Conservation (phyloP, 139 green algal species). For the Monoraphidium neglectum region DNA sequence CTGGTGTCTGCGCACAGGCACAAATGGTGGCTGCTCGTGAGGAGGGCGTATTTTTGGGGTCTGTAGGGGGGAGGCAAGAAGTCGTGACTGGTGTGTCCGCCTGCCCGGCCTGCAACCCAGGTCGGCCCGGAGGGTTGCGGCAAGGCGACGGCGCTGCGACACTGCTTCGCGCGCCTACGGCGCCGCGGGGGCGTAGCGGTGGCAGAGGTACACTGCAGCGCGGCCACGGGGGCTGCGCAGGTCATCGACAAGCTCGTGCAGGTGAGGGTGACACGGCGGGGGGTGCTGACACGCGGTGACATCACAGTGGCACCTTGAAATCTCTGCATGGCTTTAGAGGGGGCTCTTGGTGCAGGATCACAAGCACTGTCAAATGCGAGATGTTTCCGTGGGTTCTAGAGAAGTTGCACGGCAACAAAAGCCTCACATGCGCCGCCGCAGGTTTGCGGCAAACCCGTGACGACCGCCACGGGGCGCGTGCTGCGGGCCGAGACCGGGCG, state of each 20-base stretch:
- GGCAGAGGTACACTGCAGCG: slow-evolving; percentile 73
- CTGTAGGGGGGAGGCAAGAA: background rate
- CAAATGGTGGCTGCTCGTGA: no score
- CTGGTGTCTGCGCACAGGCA: no score
- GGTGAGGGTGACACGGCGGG: no score
- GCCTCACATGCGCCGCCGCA: slow-evolving; percentile 33
- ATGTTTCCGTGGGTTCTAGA: no score
- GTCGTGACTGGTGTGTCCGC: no score
- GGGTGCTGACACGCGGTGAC: no score
- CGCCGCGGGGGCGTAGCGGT: slow-evolving; percentile 32
- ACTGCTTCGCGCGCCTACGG: slow-evolving; percentile 54
- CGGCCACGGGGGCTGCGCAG: slow-evolving; percentile 71
- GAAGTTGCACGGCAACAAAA: no score
- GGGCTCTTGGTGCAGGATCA: background rate
- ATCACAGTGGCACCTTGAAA: no score
- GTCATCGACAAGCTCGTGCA: slow-evolving; percentile 81
- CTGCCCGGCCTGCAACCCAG: no score
- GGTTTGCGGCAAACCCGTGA: slow-evolving; percentile 75
- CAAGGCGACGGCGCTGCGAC: slow-evolving; percentile 71
- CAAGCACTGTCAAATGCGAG: background rate
- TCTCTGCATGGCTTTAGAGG: background rate
- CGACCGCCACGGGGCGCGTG: slow-evolving; percentile 60
- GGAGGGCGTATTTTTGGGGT: no score
- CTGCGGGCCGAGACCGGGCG: slow-evolving; percentile 61
- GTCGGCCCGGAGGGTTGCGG: slow-evolving; percentile 73